A percentile compares a stretch with the other conserved stretches of the same genome.
phyloP scores from a whole-genome alignment of 2,329 filamentous ascomycete genomes.

The Anthostomella pinea region DNA sequence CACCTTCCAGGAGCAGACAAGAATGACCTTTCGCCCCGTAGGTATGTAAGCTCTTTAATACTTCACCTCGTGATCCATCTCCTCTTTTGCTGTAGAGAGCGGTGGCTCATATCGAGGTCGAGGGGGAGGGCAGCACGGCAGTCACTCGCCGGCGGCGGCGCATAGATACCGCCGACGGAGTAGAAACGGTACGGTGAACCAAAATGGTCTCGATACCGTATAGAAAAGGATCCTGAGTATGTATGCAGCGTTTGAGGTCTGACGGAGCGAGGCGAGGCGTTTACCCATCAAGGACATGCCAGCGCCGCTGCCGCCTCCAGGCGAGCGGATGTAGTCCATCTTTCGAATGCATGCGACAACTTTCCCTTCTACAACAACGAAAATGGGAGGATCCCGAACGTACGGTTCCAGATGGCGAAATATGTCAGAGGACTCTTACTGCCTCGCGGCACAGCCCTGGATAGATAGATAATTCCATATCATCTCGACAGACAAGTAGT shows the following conservation, averaged over 20 bases:
- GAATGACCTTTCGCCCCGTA: too few relatives aligned
- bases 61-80: too few relatives aligned
- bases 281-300: slow-evolving; percentile 19
- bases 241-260: too few relatives aligned
- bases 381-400: neutral
- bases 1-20: too few relatives aligned
- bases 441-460: too few relatives aligned
- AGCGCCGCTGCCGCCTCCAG: slow-evolving; percentile 11
- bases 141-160: slow-evolving; percentile 14
- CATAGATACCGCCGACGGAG: slow-evolving; percentile 18
- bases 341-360: slow-evolving; percentile 12
- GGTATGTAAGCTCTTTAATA: too few relatives aligned
- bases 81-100: slow-evolving; percentile 2
- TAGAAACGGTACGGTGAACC: slow-evolving; percentile 23
- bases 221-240: slow-evolving; percentile 8
- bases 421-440: too few relatives aligned
- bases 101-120: slow-evolving; percentile 27
- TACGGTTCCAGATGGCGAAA: too few relatives aligned
- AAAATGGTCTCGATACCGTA: slow-evolving; percentile 21
- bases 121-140: slow-evolving; percentile 27
- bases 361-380: slow-evolving; percentile 26
- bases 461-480: too few relatives aligned
- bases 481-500: slow-evolving; percentile 3
- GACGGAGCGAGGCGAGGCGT: slow-evolving; percentile 15
- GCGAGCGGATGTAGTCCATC: slow-evolving; percentile 12